Percentiles rank a stretch among this genome's conserved stretches.
phyloP scores from a whole-genome alignment of 208 protist genomes.

The Ichthyophonus hoferi region DNA sequence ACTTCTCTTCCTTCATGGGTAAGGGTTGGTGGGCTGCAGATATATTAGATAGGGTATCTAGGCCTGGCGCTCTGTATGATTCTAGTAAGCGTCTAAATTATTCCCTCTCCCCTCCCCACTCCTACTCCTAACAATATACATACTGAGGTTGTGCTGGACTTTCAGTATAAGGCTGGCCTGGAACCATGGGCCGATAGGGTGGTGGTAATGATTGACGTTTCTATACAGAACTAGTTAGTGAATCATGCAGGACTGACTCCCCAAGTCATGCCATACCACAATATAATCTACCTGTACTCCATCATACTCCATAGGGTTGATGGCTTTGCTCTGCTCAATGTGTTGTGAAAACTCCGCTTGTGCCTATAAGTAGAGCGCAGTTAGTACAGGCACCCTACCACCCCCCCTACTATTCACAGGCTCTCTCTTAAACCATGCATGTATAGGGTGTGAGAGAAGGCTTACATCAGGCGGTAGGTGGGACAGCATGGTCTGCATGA shows the following conservation, averaged over 20 bases:
- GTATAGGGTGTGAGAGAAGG: not conserved
- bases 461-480: not conserved
- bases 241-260: too few species aligned
- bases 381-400: too few species aligned
- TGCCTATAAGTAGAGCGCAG: too few species aligned
- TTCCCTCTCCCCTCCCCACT: not conserved
- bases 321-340: not conserved
- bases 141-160: not conserved
- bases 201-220: too few species aligned
- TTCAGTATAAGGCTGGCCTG: not conserved
- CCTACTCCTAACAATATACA: not conserved
- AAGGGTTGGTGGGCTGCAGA: too few species aligned
- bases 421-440: not conserved
- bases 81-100: too few species aligned
- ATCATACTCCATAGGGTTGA: not conserved
- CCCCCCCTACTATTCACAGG: too few species aligned
- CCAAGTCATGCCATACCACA: too few species aligned
- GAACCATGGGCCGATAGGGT: not conserved
- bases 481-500: not conserved
- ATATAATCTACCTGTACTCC: not conserved
- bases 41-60: too few species aligned
- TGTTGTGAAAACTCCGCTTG: not conserved
- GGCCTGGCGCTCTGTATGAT: too few species aligned
- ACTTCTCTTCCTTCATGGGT: too few species aligned
- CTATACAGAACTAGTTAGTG: too few species aligned